A percentile compares a stretch with the other conserved stretches of the same genome.
phyloP scores from a whole-genome alignment of 2,329 filamentous ascomycete species.

The Huntiella omanensis region DNA sequence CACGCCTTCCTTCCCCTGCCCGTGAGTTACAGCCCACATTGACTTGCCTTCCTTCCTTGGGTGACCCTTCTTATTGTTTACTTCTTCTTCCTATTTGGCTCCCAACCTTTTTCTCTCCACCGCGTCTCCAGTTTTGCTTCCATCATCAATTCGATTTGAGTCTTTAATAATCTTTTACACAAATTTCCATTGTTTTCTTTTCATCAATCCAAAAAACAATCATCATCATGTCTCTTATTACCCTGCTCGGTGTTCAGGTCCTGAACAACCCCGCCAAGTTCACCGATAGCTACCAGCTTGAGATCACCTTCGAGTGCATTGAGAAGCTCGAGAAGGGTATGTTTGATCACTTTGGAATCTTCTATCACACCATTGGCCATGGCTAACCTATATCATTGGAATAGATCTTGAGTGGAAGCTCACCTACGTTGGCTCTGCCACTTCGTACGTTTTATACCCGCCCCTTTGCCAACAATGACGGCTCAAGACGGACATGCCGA shows the following conservation, averaged over 20 bases:
- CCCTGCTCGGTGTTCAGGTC: conserved; percentile 85
- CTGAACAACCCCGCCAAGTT: conserved; percentile 95
- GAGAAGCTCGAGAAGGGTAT: conserved; percentile 83
- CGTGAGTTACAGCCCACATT: neutral
- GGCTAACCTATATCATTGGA: conserved; percentile 12
- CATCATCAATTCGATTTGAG: conserved; percentile 2
- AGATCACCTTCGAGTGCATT: conserved; percentile 97
- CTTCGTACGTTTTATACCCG: conserved; percentile 47
- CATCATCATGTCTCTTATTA: conserved; percentile 72
- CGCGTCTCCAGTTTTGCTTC: conserved; percentile 1
- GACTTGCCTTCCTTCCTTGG: neutral
- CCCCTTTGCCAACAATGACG: neutral
- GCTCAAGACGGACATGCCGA: neutral
- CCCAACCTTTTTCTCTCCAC: neutral
- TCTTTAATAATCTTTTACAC: neutral
- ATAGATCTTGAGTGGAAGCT: conserved; percentile 97
- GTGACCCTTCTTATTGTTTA: conserved; percentile 2
- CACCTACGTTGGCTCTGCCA: conserved; percentile 95
- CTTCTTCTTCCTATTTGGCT: conserved; percentile 4
- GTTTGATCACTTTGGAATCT: conserved; percentile 11
- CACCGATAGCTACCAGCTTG: conserved; percentile 82
- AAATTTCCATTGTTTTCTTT: neutral
- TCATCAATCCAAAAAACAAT: neutral
- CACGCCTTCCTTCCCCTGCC: too few species aligned
- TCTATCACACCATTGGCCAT: neutral